phyloP scores from a whole-genome alignment of 768 basidiomycete genomes.

The Rhizopogon roseolus region DNA sequence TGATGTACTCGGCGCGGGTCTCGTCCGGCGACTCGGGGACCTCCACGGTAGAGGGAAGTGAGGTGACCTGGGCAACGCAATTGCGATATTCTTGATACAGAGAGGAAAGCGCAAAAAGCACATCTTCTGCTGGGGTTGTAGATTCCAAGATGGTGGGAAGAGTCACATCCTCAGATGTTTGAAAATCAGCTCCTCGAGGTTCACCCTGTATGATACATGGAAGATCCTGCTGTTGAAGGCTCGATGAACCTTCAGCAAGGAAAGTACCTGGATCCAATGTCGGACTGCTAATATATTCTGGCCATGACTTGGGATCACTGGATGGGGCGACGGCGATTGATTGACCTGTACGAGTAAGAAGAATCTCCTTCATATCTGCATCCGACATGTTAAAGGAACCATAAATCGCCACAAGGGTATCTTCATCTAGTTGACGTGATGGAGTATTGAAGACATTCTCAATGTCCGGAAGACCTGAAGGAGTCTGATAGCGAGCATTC shows the following conservation, averaged over 20 bases:
- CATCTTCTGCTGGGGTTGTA: constrained; percentile 15
- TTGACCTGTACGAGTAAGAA: constrained; percentile 1
- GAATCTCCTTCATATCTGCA: constrained; percentile 1
- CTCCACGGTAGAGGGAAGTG: constrained; percentile 29
- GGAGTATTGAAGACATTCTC: neutral
- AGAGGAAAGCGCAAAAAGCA: constrained; percentile 35
- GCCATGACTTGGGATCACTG: neutral
- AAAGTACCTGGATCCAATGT: neutral
- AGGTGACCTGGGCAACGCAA: constrained; percentile 40
- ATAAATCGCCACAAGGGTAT: neutral
- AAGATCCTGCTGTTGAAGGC: neutral
- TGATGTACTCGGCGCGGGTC: constrained; percentile 36
- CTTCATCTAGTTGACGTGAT: neutral
- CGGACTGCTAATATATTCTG: neutral
- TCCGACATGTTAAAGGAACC: neutral
- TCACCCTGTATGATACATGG: neutral
- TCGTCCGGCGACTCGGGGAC: constrained; percentile 22
- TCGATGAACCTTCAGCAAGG: neutral
- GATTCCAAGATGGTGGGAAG: neutral
- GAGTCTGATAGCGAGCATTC: neutral
- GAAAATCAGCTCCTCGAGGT: neutral
- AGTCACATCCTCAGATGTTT: neutral
- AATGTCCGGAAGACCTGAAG: neutral
- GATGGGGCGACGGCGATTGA: neutral
- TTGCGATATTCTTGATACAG: constrained; percentile 48